Percentiles rank a stretch among this genome's conserved stretches.
phyloP scores from a whole-genome alignment of 2,329 filamentous ascomycete species.

The Domatiomyces globalis region DNA sequence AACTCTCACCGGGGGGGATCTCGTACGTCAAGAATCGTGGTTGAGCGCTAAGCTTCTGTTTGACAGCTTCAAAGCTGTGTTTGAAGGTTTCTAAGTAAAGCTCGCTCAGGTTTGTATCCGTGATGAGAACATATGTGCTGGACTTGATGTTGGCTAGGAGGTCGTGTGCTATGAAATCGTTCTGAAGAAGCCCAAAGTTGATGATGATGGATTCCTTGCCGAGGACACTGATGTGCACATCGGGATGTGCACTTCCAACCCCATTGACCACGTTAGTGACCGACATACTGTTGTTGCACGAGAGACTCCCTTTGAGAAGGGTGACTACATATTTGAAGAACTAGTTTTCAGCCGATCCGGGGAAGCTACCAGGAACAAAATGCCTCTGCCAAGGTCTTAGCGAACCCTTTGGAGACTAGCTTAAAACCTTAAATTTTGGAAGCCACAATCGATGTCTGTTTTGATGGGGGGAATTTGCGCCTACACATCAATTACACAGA shows the following conservation, averaged over 20 bases:
- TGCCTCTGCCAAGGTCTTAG: background rate
- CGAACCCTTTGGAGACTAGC: too few species aligned
- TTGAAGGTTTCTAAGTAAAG: constrained; percentile 70
- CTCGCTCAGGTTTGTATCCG: constrained; percentile 78
- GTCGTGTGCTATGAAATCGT: constrained; percentile 60
- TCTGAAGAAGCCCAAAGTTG: constrained; percentile 78
- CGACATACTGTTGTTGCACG: constrained; percentile 5
- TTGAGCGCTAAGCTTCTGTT: constrained; percentile 25
- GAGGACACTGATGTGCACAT: constrained; percentile 56
- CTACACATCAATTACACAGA: background rate
- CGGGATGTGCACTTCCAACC: constrained; percentile 12
- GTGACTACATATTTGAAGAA: background rate
- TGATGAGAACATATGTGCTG: constrained; percentile 90
- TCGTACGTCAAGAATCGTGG: constrained; percentile 66
- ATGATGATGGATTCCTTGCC: constrained; percentile 83
- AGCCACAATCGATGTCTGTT: background rate
- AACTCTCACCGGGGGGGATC: constrained; percentile 82
- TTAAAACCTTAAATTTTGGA: background rate
- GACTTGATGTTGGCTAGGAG: constrained; percentile 62
- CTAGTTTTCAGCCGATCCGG: background rate
- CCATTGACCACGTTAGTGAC: constrained; percentile 10
- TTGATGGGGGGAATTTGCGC: background rate
- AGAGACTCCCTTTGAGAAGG: background rate
- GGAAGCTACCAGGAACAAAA: background rate
- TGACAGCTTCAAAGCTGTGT: constrained; percentile 44